A percentile compares a stretch with the other conserved stretches of the same genome.
Conservation (phyloP, 441 rosid species). For the Flueggea neowawraea region DNA sequence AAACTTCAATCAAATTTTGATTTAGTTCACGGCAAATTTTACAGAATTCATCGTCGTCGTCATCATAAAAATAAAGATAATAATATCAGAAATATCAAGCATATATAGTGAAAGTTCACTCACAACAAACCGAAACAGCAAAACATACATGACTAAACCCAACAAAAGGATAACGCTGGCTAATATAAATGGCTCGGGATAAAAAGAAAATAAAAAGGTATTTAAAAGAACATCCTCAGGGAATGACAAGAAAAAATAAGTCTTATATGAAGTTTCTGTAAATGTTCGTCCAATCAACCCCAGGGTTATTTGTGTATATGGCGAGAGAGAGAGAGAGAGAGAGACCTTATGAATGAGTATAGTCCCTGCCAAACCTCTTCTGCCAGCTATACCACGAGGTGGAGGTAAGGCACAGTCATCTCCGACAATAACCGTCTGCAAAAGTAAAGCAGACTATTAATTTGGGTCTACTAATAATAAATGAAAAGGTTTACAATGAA, state of each 20-base stretch:
- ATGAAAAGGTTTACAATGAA: background rate
- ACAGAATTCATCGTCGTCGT: background rate
- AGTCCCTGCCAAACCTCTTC: constrained; percentile 98
- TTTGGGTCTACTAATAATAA: background rate
- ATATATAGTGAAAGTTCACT: background rate
- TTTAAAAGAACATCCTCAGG: no score
- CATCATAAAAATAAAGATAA: background rate
- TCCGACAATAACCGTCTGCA: constrained; percentile 91
- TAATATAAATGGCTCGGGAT: no score
- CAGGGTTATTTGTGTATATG: background rate
- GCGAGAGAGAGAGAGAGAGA: constrained; percentile 19
- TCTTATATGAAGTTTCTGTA: no score
- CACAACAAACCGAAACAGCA: background rate
- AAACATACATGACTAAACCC: background rate
- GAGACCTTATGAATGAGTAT: constrained; percentile 85
- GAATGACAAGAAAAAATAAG: no score
- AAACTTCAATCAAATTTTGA: background rate
- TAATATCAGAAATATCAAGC: background rate
- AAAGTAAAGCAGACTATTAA: constrained; percentile 12
- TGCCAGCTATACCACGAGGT: constrained; percentile 83
- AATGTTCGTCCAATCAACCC: background rate
- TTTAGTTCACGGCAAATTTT: background rate
- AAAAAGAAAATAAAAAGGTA: no score
- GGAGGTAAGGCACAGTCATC: constrained; percentile 99
- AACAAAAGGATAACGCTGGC: no score